These are phyloP conservation scores for Pythium volutum DNA, from an alignment of 352 stramenopile genomes.

Conservation along the genomic window DNA sequence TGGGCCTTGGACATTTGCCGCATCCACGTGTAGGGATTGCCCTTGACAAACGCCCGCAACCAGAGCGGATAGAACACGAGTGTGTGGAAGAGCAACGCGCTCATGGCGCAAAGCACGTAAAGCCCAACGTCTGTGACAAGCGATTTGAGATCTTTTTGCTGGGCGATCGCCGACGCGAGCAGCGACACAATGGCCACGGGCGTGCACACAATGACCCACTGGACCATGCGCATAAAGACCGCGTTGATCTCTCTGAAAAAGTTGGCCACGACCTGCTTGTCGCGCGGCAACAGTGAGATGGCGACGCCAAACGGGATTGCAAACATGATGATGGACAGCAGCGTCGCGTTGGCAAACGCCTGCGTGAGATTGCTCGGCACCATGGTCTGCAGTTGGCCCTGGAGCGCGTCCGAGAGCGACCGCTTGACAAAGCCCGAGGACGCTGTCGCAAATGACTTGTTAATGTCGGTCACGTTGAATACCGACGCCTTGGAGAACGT, in stretches of 20 bases:
- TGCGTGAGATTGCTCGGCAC: constrained; percentile 17
- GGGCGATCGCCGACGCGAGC: constrained; percentile 29
- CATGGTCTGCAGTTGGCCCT: constrained; percentile 15
- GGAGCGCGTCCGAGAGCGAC: constrained; percentile 13
- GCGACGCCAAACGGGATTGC: constrained; percentile 17
- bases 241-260: constrained; percentile 29
- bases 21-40: constrained; percentile 35
- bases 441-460: constrained; percentile 17
- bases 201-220: constrained; percentile 39
- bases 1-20: constrained; percentile 30
- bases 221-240: constrained; percentile 40
- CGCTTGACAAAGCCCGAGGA: constrained; percentile 11
- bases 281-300: constrained; percentile 8
- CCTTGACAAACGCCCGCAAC: constrained; percentile 26
- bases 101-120: constrained; percentile 33
- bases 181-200: constrained; percentile 42
- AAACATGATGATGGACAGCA: constrained; percentile 23
- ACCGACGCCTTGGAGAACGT: constrained; percentile 14
- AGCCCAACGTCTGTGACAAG: constrained; percentile 38
- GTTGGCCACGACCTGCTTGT: not conserved
- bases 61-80: constrained; percentile 39
- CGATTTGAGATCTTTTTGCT: constrained; percentile 26
- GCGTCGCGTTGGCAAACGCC: constrained; percentile 14
- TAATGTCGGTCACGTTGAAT: constrained; percentile 27
- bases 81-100: constrained; percentile 20